phyloP scores from a whole-genome alignment of 306 rosid species.

The Luffa aegyptiaca region DNA sequence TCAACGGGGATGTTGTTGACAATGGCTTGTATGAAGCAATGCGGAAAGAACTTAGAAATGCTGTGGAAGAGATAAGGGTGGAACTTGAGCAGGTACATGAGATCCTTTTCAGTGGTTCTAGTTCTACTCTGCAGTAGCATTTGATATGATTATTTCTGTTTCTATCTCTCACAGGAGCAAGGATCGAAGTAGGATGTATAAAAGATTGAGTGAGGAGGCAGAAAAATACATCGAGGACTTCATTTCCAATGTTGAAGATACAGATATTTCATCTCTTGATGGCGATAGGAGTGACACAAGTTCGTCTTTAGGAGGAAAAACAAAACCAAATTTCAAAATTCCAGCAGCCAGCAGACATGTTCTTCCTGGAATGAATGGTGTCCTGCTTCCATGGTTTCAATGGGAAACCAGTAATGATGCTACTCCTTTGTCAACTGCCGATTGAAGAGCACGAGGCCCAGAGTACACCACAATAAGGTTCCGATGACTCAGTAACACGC shows the following conservation, averaged over 20 bases:
- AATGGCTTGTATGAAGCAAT: slow-evolving; percentile 42
- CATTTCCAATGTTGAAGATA: slow-evolving; percentile 89
- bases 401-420: slow-evolving; percentile 78
- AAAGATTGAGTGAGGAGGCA: slow-evolving; percentile 78
- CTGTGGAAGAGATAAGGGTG: slow-evolving; percentile 38
- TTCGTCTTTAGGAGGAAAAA: slow-evolving; percentile 69
- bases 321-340: slow-evolving; percentile 35
- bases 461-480: slow-evolving; percentile 42
- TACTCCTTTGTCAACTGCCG: slow-evolving; percentile 14
- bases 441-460: slow-evolving; percentile 19
- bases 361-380: slow-evolving; percentile 68
- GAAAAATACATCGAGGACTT: slow-evolving; percentile 89
- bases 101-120: slow-evolving; percentile 5
- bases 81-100: slow-evolving; percentile 58
- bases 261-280: slow-evolving; percentile 86
- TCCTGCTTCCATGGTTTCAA: slow-evolving; percentile 79
- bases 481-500: slow-evolving; percentile 51
- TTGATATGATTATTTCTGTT: background rate
- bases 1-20: slow-evolving; percentile 27
- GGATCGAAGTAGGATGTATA: slow-evolving; percentile 62
- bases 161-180: slow-evolving; percentile 55
- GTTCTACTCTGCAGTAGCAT: background rate
- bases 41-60: slow-evolving; percentile 58
- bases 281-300: slow-evolving; percentile 96
- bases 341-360: slow-evolving; percentile 38